These are phyloP conservation scores for Candida sp. DNA, from an alignment of 1,139 yeast genomes.

Conservation along the genomic window DNA sequence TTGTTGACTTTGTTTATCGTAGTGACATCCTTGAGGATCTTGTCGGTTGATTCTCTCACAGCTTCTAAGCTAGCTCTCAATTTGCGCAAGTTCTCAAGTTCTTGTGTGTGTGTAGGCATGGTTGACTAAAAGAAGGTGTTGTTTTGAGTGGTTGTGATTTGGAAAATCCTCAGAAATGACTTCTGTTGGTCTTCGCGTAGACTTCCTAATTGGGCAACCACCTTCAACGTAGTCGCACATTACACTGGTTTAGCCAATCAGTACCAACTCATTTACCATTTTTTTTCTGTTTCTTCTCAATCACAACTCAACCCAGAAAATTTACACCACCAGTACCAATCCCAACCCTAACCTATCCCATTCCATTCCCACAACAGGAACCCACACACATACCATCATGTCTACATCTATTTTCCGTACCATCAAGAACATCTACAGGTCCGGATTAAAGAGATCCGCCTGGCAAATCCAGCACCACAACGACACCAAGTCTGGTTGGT, in stretches of 20 bases:
- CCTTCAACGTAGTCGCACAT: background rate
- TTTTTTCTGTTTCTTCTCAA: background rate
- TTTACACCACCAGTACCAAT: background rate
- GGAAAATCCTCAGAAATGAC: background rate
- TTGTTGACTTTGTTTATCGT: conserved; percentile 18
- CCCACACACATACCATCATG: conserved; percentile 33
- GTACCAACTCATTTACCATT: background rate
- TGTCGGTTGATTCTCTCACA: conserved; percentile 29
- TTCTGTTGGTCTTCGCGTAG: background rate
- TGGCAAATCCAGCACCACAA: conserved; percentile 77
- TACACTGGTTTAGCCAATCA: background rate
- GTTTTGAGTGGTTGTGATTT: background rate
- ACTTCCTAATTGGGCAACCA: background rate
- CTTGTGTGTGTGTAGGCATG: conserved; percentile 12
- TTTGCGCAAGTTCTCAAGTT: conserved; percentile 27
- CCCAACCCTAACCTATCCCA: too few species aligned
- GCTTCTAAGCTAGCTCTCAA: conserved; percentile 34
- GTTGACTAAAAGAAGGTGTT: background rate
- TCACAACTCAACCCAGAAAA: conserved; percentile 1
- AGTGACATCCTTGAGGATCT: conserved; percentile 28
- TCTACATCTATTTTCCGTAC: conserved; percentile 69
- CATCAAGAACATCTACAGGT: conserved; percentile 60
- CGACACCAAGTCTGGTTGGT: conserved; percentile 76
- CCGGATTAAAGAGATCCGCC: conserved; percentile 71
- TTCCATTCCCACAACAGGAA: background rate